phyloP scores from a whole-genome alignment of 495 filamentous ascomycete genomes.

The Jackrogersella minutella region DNA sequence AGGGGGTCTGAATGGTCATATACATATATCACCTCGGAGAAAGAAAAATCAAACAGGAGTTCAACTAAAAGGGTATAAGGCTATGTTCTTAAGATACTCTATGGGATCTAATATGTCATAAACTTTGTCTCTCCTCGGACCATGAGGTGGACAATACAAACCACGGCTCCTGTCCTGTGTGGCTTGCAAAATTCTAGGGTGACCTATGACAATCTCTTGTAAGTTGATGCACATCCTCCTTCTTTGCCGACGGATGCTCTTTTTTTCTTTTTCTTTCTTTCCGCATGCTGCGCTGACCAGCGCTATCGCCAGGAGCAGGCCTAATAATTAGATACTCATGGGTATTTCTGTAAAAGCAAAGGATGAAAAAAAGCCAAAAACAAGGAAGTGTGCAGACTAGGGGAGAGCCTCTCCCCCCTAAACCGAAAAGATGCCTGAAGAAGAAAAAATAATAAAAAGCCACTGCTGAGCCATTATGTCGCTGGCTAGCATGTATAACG shows the following conservation, averaged over 20 bases:
- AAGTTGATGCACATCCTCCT: conserved; percentile 21
- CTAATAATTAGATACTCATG: conserved; percentile 37
- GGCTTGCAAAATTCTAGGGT: conserved; percentile 30
- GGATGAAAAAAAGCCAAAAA: conserved; percentile 1
- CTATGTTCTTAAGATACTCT: conserved; percentile 43
- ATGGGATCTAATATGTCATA: conserved; percentile 40
- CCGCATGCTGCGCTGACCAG: conserved; percentile 23
- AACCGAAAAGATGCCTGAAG: conserved; percentile 25
- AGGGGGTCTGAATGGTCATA: not conserved
- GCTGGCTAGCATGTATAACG: conserved; percentile 26
- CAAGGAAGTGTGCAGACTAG: conserved; percentile 24
- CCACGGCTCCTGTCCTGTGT: conserved; percentile 34
- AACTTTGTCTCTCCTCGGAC: conserved; percentile 24
- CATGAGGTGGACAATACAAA: conserved; percentile 22
- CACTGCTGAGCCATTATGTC: conserved; percentile 20
- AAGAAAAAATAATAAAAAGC: conserved; percentile 16
- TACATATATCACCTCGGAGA: not conserved
- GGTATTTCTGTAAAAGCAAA: conserved; percentile 30
- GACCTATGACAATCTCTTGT: conserved; percentile 40
- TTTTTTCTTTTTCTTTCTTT: conserved; percentile 27
- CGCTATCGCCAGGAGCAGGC: conserved; percentile 11
- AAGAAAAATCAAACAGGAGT: not conserved
- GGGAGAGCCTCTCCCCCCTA: conserved; percentile 3
- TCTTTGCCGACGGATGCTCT: conserved; percentile 16
- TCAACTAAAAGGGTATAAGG: conserved; percentile 23